A percentile compares a stretch with the other conserved stretches of the same genome.
Evolutionary conservation across 2,329 filamentous ascomycete genomes (phyloP).

Genomic region (Emmonsiellopsis sp.): DNA sequence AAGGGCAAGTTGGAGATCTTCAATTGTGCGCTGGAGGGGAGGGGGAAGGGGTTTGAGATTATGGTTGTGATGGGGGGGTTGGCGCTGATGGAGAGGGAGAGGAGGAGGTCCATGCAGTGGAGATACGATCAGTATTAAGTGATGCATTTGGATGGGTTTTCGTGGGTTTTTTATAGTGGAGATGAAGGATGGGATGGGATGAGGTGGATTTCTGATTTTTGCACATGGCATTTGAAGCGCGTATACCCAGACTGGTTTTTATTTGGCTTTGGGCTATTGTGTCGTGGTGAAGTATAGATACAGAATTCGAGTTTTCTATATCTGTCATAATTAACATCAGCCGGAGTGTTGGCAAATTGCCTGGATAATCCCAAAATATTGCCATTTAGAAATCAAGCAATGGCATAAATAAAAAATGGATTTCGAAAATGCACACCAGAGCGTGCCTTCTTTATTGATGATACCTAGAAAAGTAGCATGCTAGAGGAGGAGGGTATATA

Average conservation of each 20-base stretch:
- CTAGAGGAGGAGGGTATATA: not conserved
- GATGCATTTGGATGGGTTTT: not conserved
- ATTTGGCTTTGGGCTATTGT: no score
- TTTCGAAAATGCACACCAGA: not conserved
- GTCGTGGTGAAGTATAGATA: no score
- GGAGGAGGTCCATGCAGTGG: constrained; percentile 4
- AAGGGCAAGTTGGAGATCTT: constrained; percentile 24
- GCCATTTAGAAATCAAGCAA: not conserved
- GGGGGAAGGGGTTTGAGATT: constrained; percentile 20
- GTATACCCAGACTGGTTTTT: no score
- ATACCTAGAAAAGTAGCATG: not conserved
- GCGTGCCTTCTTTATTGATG: not conserved
- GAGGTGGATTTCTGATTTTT: no score
- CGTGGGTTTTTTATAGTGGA: not conserved
- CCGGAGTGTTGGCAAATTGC: no score
- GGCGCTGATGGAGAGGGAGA: constrained; percentile 3
- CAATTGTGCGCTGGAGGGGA: constrained; percentile 5
- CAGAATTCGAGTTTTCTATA: no score
- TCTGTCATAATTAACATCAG: no score
- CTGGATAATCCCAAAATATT: no score
- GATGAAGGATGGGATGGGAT: no score
- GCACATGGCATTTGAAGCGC: no score
- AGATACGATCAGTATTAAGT: constrained; percentile 6
- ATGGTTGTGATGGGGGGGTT: constrained; percentile 18
- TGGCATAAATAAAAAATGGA: not conserved